A percentile compares a stretch with the other conserved stretches of the same genome.
These are phyloP conservation scores for Cubamyces sp. DNA, from an alignment of 768 basidiomycete species.

Conservation along the genomic window DNA sequence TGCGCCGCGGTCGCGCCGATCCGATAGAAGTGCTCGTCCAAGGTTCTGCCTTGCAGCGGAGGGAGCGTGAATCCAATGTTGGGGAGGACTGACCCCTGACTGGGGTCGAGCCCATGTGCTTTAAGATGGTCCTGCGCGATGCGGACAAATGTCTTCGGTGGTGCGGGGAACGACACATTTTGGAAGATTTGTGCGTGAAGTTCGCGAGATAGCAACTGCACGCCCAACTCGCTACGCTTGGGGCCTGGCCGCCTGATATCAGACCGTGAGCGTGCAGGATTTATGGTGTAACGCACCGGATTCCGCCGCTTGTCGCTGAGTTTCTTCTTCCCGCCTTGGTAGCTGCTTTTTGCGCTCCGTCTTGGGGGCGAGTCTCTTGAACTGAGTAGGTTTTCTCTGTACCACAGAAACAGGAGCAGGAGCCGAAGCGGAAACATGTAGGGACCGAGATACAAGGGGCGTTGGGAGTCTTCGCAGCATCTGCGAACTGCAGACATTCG, in stretches of 20 bases:
- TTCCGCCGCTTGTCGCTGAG: background rate
- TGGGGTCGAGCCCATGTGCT: conserved; percentile 80
- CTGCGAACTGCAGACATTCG: conserved; percentile 16
- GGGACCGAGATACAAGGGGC: conserved; percentile 3
- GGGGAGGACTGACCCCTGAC: conserved; percentile 79
- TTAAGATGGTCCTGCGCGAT: conserved; percentile 82
- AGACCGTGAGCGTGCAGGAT: background rate
- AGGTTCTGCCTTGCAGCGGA: conserved; percentile 74
- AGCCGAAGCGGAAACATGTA: conserved; percentile 18
- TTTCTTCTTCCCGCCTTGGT: background rate
- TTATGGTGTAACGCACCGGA: background rate
- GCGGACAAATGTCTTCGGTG: conserved; percentile 62
- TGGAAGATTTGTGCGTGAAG: conserved; percentile 85
- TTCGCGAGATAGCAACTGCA: conserved; percentile 85
- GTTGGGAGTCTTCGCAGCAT: conserved; percentile 24
- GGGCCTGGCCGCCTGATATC: conserved; percentile 38
- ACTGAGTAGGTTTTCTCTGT: background rate
- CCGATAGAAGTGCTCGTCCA: conserved; percentile 88
- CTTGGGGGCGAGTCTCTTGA: background rate
- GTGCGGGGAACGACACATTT: conserved; percentile 63
- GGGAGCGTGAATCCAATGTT: conserved; percentile 83
- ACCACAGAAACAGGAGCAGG: conserved; percentile 9
- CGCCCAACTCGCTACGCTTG: conserved; percentile 87
- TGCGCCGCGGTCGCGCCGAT: conserved; percentile 71
- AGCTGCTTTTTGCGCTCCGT: background rate